Conservation (phyloP, 805 yeast genomes). For the Wickerhamomyces subpelliculosus region DNA sequence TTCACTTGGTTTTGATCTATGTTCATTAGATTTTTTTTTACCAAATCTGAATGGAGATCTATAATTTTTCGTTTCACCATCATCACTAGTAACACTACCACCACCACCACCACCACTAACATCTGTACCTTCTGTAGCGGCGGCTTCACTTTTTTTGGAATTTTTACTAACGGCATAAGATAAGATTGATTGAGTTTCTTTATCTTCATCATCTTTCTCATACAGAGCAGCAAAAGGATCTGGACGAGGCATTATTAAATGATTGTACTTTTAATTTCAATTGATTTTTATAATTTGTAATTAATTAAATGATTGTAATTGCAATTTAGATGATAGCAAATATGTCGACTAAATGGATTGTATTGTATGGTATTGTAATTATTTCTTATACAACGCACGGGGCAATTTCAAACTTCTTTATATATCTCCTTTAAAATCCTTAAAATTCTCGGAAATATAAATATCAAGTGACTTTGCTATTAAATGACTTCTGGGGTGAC, state of each 20-base stretch:
- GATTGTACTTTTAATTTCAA: not conserved
- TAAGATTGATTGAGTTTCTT: not conserved
- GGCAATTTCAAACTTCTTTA: too few species aligned
- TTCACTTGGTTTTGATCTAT: not conserved
- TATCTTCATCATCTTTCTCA: not conserved
- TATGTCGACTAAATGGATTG: too few species aligned
- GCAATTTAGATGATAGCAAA: too few species aligned
- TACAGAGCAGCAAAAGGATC: conserved; percentile 1
- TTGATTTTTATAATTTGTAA: too few species aligned
- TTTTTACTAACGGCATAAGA: not conserved
- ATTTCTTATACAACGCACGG: too few species aligned
- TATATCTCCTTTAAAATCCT: too few species aligned
- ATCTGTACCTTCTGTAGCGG: not conserved
- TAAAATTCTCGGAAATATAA: too few species aligned
- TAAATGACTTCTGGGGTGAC: too few species aligned
- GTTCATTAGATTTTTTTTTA: not conserved
- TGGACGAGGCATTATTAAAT: not conserved
- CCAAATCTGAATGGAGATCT: not conserved
- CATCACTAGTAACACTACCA: not conserved
- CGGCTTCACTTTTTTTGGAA: not conserved
- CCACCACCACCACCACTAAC: too few species aligned
- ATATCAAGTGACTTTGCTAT: too few species aligned
- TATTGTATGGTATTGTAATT: too few species aligned
- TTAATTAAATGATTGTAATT: too few species aligned
- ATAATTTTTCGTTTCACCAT: not conserved